phyloP scores from a whole-genome alignment of 805 yeast genomes.

The Naumovozyma dairenensis region DNA sequence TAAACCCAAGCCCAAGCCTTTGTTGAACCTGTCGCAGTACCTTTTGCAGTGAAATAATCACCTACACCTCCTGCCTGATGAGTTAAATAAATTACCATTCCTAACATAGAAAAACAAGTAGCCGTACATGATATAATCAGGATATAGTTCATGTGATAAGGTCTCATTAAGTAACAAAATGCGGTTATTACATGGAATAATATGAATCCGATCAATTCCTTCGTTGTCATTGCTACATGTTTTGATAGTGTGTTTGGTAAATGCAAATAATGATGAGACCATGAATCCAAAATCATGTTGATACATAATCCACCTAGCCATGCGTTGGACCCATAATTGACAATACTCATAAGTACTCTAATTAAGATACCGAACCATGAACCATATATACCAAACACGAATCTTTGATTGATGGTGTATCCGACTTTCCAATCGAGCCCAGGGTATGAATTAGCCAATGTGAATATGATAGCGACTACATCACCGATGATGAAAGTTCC shows the following conservation, averaged over 20 bases:
- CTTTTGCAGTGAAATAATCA: slow-evolving; percentile 22
- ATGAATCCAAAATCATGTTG: slow-evolving; percentile 31
- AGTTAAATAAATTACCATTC: slow-evolving; percentile 30
- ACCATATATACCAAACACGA: slow-evolving; percentile 38
- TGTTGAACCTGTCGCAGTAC: slow-evolving; percentile 27
- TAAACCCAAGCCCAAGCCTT: slow-evolving; percentile 35
- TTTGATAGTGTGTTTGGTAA: slow-evolving; percentile 26
- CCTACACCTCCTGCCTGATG: slow-evolving; percentile 29
- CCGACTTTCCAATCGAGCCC: slow-evolving; percentile 42
- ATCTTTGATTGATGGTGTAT: slow-evolving; percentile 35
- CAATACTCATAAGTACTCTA: slow-evolving; percentile 36
- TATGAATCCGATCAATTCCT: slow-evolving; percentile 30
- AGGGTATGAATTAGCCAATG: slow-evolving; percentile 38
- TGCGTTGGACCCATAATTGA: slow-evolving; percentile 38
- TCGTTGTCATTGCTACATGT: slow-evolving; percentile 28
- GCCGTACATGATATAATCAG: slow-evolving; percentile 31
- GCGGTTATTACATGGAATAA: slow-evolving; percentile 36
- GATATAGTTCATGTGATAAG: slow-evolving; percentile 33
- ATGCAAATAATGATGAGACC: slow-evolving; percentile 31
- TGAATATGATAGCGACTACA: slow-evolving; percentile 33
- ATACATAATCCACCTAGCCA: slow-evolving; percentile 37
- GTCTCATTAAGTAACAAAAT: slow-evolving; percentile 33
- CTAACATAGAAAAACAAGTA: slow-evolving; percentile 32
- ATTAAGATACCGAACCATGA: slow-evolving; percentile 32
- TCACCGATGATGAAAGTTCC: slow-evolving; percentile 38